A percentile compares a stretch with the other conserved stretches of the same genome.
phyloP scores from a whole-genome alignment of 2,329 filamentous ascomycete genomes.

The Penicillium sp. region DNA sequence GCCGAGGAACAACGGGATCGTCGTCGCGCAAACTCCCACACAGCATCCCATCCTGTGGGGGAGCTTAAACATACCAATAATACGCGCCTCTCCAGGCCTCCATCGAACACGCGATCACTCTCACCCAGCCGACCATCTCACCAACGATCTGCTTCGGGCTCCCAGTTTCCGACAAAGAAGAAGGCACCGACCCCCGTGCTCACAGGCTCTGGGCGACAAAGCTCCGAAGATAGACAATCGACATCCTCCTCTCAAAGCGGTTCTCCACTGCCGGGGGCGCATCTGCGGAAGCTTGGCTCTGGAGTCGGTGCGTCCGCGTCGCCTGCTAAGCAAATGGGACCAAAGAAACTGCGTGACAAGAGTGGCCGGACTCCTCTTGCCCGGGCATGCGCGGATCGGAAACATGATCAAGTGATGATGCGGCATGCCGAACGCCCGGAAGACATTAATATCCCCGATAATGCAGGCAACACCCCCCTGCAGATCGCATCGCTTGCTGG shows the following conservation, averaged over 20 bases:
- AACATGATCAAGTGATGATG: conserved; percentile 73
- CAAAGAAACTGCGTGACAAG: conserved; percentile 86
- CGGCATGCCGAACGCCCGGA: conserved; percentile 76
- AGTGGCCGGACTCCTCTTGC: conserved; percentile 89
- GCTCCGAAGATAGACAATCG: conserved; percentile 46
- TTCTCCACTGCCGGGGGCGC: conserved; percentile 41
- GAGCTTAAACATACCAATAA: conserved; percentile 29
- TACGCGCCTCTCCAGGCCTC: conserved; percentile 25
- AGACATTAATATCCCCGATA: conserved; percentile 84
- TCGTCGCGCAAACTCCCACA: conserved; percentile 22
- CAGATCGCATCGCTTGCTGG: conserved; percentile 91
- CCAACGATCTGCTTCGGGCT: conserved; percentile 36
- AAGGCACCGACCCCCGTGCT: conserved; percentile 42
- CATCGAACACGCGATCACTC: conserved; percentile 33
- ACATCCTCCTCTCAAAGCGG: conserved; percentile 44
- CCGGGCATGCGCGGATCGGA: conserved; percentile 82
- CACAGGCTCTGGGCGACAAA: conserved; percentile 41
- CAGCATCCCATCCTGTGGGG: conserved; percentile 16
- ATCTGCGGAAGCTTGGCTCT: conserved; percentile 41
- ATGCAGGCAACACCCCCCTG: conserved; percentile 92
- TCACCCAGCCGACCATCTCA: conserved; percentile 37
- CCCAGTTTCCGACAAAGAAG: conserved; percentile 31
- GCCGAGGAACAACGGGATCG: conserved; percentile 29
- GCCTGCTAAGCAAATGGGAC: conserved; percentile 61
- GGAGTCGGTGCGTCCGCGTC: conserved; percentile 53